phyloP scores from a whole-genome alignment of 768 basidiomycete species.

The Mycena maculata region DNA sequence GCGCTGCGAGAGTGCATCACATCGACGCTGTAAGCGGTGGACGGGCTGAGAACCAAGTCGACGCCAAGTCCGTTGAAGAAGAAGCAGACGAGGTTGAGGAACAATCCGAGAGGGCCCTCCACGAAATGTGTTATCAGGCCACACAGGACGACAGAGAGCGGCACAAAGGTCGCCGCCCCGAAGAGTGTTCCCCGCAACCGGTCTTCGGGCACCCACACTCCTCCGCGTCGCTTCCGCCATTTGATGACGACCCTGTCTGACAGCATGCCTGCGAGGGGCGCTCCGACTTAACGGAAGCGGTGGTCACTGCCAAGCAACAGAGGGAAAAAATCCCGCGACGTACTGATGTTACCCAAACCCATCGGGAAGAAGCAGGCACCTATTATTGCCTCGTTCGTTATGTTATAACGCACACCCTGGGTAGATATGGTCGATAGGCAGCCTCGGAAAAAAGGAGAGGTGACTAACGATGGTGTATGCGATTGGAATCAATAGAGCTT shows the following conservation, averaged over 20 bases:
- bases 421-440: not conserved
- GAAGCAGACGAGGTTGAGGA: constrained; percentile 53
- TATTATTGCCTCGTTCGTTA: constrained; percentile 54
- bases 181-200: constrained; percentile 56
- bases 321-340: constrained; percentile 41
- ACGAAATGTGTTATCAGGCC: constrained; percentile 56
- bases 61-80: constrained; percentile 60
- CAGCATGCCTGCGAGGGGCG: constrained; percentile 57
- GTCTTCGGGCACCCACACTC: constrained; percentile 64
- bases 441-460: not conserved
- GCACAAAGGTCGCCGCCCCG: constrained; percentile 53
- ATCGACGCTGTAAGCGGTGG: constrained; percentile 60
- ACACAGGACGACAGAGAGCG: constrained; percentile 54
- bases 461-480: constrained; percentile 62
- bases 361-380: constrained; percentile 55
- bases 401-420: constrained; percentile 57
- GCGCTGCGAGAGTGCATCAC: constrained; percentile 61
- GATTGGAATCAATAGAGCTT: constrained; percentile 56
- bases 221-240: constrained; percentile 53
- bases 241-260: constrained; percentile 55
- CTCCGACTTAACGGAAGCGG: constrained; percentile 56
- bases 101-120: constrained; percentile 51
- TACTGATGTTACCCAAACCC: constrained; percentile 56
- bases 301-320: constrained; percentile 47
- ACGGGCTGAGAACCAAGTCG: constrained; percentile 58